Conservation (phyloP, 78 protist species). For the Capsaspora owczarzaki region DNA sequence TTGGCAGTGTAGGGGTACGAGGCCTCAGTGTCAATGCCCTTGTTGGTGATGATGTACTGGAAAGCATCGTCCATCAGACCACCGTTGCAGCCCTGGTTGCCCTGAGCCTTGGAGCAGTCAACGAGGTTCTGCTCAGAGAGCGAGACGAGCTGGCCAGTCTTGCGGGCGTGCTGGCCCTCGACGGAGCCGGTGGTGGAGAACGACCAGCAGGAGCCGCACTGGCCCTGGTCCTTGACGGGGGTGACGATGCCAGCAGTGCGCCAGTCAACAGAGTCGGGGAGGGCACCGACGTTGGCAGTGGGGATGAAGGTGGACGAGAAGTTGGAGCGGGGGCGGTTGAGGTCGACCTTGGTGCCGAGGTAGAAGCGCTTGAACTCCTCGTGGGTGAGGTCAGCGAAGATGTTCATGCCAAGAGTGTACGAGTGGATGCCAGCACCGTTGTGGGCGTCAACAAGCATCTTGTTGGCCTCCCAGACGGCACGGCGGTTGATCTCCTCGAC, state of each 20-base stretch:
- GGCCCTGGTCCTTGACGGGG: conserved; percentile 53
- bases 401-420: conserved; percentile 24
- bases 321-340: neutral
- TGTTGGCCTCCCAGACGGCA: too few species aligned
- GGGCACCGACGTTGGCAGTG: neutral
- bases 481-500: too few species aligned
- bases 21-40: conserved; percentile 36
- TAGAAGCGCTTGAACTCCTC: conserved; percentile 28
- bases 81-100: neutral
- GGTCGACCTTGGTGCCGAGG: neutral
- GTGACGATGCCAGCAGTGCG: conserved; percentile 33
- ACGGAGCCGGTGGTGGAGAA: conserved; percentile 16
- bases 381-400: conserved; percentile 40
- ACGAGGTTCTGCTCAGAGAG: conserved; percentile 31
- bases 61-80: neutral
- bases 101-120: conserved; percentile 5
- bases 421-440: neutral
- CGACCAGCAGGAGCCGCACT: conserved; percentile 23
- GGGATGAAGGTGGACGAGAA: neutral
- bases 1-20: conserved; percentile 61
- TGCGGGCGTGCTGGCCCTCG: conserved; percentile 15
- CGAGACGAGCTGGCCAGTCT: conserved; percentile 15
- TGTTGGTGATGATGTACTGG: neutral
- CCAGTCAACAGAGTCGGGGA: conserved; percentile 28
- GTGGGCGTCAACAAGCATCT: too few species aligned